Conservation (phyloP, 176 grass and related monocot species). For the Cenchrus fungigraminus region DNA sequence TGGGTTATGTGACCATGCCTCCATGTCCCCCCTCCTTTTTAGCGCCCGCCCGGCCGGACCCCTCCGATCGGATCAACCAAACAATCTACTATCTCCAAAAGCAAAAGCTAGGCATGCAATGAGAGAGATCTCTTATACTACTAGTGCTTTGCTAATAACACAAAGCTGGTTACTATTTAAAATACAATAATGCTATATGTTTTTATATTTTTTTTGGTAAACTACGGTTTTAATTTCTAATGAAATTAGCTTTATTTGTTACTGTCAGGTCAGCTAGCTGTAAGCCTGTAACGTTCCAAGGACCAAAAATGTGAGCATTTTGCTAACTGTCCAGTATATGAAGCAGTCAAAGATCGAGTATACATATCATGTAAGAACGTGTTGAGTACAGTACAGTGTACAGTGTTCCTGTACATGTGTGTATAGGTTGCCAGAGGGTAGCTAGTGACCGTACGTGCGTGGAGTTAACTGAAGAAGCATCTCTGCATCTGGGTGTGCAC, state of each 20-base stretch:
- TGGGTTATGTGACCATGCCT: constrained; percentile 51
- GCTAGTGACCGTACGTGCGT: neutral
- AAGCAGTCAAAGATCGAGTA: neutral
- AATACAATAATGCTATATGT: too few relatives aligned
- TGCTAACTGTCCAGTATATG: neutral
- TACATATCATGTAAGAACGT: neutral
- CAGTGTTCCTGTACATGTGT: neutral
- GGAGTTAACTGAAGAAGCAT: constrained; percentile 28
- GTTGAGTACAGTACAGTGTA: neutral
- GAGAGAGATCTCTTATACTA: neutral
- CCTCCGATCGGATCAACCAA: neutral
- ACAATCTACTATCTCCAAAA: neutral
- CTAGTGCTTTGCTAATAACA: too few relatives aligned
- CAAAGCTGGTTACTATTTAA: too few relatives aligned
- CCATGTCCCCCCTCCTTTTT: constrained; percentile 15
- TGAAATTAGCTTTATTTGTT: too few relatives aligned
- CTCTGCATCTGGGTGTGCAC: neutral
- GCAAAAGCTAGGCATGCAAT: neutral
- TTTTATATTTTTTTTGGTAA: too few relatives aligned
- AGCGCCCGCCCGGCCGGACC: neutral
- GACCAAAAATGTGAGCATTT: too few relatives aligned
- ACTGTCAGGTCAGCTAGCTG: too few relatives aligned
- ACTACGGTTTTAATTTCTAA: too few relatives aligned
- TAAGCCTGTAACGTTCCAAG: too few relatives aligned
- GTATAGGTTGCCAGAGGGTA: neutral